These are phyloP conservation scores for Globomyces pollinis-pini DNA, from an alignment of 192 early-diverging fungal species.

Conservation along the genomic window DNA sequence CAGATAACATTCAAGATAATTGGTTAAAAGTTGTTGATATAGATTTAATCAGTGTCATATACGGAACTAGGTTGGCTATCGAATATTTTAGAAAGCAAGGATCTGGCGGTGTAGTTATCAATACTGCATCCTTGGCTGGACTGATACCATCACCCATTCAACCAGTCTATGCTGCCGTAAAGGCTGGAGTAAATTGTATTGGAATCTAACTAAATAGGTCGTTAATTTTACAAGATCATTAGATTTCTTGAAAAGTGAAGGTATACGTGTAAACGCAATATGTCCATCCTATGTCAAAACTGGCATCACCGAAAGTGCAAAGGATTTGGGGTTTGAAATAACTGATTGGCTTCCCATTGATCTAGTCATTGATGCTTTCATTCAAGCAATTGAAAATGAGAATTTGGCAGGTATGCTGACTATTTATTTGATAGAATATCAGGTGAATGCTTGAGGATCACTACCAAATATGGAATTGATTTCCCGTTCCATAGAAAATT, in stretches of 20 bases:
- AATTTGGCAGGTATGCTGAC: background rate
- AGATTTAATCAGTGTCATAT: slow-evolving; percentile 52
- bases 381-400: slow-evolving; percentile 44
- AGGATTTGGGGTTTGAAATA: background rate
- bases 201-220: too few relatives aligned
- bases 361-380: slow-evolving; percentile 45
- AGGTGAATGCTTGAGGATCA: slow-evolving; percentile 19
- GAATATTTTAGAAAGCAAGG: slow-evolving; percentile 1
- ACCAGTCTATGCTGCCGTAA: slow-evolving; percentile 51
- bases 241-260: background rate
- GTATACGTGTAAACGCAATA: background rate
- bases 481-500: slow-evolving; percentile 1
- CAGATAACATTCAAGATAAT: slow-evolving; percentile 20
- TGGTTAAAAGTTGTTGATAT: slow-evolving; percentile 45
- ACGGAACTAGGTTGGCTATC: slow-evolving; percentile 51
- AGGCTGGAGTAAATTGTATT: slow-evolving; percentile 55
- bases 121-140: slow-evolving; percentile 52
- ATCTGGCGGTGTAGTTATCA: slow-evolving; percentile 41
- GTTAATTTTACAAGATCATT: slow-evolving; percentile 31
- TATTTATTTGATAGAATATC: too few relatives aligned
- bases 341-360: background rate
- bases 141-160: slow-evolving; percentile 25
- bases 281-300: background rate
- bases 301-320: background rate
- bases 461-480: slow-evolving; percentile 28